Evolutionary conservation across 2,329 filamentous ascomycete species (phyloP).

Genomic region (Fonsecaea pugnacius): DNA sequence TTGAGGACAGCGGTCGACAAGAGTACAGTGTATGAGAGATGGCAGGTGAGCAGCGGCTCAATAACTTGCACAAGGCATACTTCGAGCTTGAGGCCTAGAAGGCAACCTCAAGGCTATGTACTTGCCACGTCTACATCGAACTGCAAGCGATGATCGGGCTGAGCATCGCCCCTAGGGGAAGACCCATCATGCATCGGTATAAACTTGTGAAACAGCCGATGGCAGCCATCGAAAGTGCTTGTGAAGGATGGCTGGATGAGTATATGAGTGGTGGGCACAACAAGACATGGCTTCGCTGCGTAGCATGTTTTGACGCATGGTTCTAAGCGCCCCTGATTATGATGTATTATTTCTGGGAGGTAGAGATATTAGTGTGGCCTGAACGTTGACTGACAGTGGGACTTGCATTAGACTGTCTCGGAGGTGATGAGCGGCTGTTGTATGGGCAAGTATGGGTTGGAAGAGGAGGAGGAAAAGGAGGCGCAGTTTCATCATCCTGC

Average conservation of each 20-base stretch:
- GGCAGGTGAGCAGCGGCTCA: neutral
- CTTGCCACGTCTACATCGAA: neutral
- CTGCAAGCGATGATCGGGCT: neutral
- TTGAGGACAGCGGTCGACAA: neutral
- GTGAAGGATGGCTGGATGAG: too few relatives aligned
- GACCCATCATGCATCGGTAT: neutral
- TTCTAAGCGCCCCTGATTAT: too few relatives aligned
- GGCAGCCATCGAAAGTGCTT: neutral
- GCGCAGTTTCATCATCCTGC: too few relatives aligned
- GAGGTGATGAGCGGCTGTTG: conserved; percentile 1
- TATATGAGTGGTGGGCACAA: neutral
- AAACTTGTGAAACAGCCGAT: neutral
- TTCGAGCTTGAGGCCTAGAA: neutral
- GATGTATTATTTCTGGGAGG: too few relatives aligned
- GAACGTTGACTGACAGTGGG: neutral
- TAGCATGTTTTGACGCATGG: too few relatives aligned
- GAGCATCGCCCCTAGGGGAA: neutral
- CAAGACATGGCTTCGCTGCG: neutral
- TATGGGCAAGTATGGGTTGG: neutral
- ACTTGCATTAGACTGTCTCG: conserved; percentile 8
- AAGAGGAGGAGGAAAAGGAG: neutral
- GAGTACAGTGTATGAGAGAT: neutral
- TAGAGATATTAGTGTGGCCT: neutral
- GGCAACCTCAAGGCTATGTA: neutral
- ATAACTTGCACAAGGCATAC: neutral